phyloP scores from a whole-genome alignment of 805 yeast species.

The Candida namnaoensis region DNA sequence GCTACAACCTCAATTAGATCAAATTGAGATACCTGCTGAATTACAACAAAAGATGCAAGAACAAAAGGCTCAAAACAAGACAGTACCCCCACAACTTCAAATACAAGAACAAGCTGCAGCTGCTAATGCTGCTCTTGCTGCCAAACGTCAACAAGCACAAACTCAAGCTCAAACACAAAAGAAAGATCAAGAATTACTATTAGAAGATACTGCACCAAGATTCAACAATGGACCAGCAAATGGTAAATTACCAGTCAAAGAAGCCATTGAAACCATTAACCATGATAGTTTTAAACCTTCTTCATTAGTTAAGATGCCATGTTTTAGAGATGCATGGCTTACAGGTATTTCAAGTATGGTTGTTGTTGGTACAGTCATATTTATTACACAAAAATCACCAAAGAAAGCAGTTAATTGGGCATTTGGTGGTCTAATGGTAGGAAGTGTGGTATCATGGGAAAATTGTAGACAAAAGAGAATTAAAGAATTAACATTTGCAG shows the following conservation, averaged over 20 bases:
- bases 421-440: conserved; percentile 68
- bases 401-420: conserved; percentile 72
- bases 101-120: too few relatives aligned
- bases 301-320: conserved; percentile 53
- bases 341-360: conserved; percentile 69
- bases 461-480: conserved; percentile 74
- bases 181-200: conserved; percentile 20
- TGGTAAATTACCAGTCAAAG: conserved; percentile 20
- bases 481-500: conserved; percentile 57
- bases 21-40: neutral
- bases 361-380: conserved; percentile 59
- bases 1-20: neutral
- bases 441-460: conserved; percentile 85
- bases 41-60: neutral
- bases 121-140: too few relatives aligned
- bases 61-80: neutral
- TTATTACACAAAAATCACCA: conserved; percentile 56
- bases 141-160: neutral
- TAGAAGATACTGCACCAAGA: conserved; percentile 32
- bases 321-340: conserved; percentile 72
- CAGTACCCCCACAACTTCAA: too few relatives aligned
- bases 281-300: conserved; percentile 43
- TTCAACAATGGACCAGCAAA: conserved; percentile 23
- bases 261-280: conserved; percentile 34
- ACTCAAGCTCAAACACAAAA: neutral